Percentiles rank a stretch among this genome's conserved stretches.
phyloP scores from a whole-genome alignment of 202 grass and related monocot species.

The Eragrostis tef region DNA sequence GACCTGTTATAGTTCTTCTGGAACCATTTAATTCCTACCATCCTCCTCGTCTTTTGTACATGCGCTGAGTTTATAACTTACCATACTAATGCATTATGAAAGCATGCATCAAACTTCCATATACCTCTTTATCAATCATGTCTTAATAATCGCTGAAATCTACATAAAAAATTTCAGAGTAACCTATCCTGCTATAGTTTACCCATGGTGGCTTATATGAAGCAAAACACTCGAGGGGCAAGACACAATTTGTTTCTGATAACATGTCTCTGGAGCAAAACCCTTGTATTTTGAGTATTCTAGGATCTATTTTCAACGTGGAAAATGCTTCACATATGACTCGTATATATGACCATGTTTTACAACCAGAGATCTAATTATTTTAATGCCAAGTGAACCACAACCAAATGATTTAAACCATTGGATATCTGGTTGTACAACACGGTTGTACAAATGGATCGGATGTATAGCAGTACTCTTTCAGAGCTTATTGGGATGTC shows the following conservation, averaged over 20 bases:
- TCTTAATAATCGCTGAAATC: neutral
- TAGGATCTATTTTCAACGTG: constrained; percentile 17
- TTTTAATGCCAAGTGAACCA: too few species aligned
- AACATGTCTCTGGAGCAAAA: neutral
- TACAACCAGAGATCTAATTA: too few species aligned
- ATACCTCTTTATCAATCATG: constrained; percentile 22
- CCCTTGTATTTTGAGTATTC: constrained; percentile 13
- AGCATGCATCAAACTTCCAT: neutral
- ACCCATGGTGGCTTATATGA: constrained; percentile 10
- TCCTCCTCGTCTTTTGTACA: neutral
- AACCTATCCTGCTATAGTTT: constrained; percentile 14
- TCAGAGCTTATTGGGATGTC: neutral
- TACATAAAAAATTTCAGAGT: constrained; percentile 1
- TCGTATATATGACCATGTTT: too few species aligned
- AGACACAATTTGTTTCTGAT: constrained; percentile 6
- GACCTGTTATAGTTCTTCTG: neutral
- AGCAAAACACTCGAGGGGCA: neutral
- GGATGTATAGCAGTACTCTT: neutral
- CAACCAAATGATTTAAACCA: too few species aligned
- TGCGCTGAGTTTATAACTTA: constrained; percentile 15
- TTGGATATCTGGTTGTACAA: too few species aligned
- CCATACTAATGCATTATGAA: neutral
- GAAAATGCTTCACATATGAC: too few species aligned
- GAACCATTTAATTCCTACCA: constrained; percentile 9
- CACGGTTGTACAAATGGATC: too few species aligned